Base-by-base conservation (phyloP, 805 yeast species). In the Barnettozyma californica region DNA sequence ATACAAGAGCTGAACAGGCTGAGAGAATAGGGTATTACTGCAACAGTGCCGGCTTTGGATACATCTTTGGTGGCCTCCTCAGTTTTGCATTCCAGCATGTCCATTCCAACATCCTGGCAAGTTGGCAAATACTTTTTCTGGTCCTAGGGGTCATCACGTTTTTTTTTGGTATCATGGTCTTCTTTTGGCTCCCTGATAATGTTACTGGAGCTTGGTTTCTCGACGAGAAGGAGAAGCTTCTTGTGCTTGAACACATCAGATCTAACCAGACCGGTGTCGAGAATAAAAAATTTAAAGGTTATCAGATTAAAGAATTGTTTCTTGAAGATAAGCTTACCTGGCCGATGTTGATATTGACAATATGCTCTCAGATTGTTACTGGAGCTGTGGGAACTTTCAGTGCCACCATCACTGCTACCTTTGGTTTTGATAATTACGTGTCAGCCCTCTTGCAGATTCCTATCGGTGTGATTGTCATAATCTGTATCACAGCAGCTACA, bases 121-220 rank as follows among this genome's bases (percentile, higher is more conserved):
- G 81, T 9, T 80, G 84, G 84, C 82, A 77, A 60, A 76, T 79
- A 36, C 68, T 78, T 61, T 80, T 77, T 58, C 57, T 80, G 36
- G 70, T 77, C 4, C 71, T 79, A 53, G 86, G 86, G 2, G 40
- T 75, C 5, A 53, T 77, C 11, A 80, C 84, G 3, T 59, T 77
- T 4, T 43, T 65, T 0, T 76, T 76, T 60, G 83, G 83, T 4
- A 31, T 73, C 1, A 29, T 70, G 2, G 68, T 75, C 3, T 61
- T 66, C 31, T 51, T 74, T 18, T 60, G 61, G 33, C 62, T 78
- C 44, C 85, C 85, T 1, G 76, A 78, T 53, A 76, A 72, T 52
- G 77, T 69, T 14, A 56, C 61, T 9, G 39, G 41, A 3, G 61
- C 62, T 4, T 39, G 48, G 41, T 73, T 72, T 47, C 53, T 74